These are phyloP conservation scores for Calocybe cyanea DNA, from an alignment of 768 basidiomycete genomes.

Conservation along the genomic window DNA sequence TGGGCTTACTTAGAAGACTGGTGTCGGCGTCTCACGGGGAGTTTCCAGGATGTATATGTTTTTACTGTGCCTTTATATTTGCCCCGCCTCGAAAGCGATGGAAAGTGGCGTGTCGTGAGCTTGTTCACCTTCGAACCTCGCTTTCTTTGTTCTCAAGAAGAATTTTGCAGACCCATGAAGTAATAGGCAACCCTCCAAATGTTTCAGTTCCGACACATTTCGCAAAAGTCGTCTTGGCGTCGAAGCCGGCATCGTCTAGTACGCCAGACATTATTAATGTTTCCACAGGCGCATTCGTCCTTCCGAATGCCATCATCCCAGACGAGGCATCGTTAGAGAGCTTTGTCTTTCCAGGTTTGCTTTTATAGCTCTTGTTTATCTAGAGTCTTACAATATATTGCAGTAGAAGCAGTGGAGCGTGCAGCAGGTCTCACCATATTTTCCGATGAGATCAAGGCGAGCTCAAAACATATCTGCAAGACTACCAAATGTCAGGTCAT, in stretches of 20 bases:
- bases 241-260: conserved; percentile 69
- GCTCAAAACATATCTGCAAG: conserved; percentile 84
- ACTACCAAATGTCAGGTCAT: conserved; percentile 85
- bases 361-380: neutral
- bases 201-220: conserved; percentile 96
- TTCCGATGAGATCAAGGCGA: conserved; percentile 69
- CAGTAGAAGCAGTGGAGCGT: conserved; percentile 90
- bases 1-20: conserved; percentile 98
- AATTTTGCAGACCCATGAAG: conserved; percentile 72
- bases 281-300: conserved; percentile 89
- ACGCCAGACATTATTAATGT: conserved; percentile 71
- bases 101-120: conserved; percentile 94
- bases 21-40: conserved; percentile 85
- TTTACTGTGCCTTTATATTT: conserved; percentile 98
- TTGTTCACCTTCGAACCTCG: neutral
- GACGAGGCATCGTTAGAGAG: conserved; percentile 76
- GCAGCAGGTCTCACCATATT: conserved; percentile 88
- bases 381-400: neutral
- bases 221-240: conserved; percentile 88
- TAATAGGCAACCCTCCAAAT: conserved; percentile 90
- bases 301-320: conserved; percentile 91
- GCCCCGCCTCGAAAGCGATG: conserved; percentile 78
- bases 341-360: conserved; percentile 79
- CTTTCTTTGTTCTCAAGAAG: neutral
- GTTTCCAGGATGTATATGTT: conserved; percentile 92